These are phyloP conservation scores for Setomelanomma holmii DNA, from an alignment of 2,329 filamentous ascomycete genomes.

Conservation along the genomic window DNA sequence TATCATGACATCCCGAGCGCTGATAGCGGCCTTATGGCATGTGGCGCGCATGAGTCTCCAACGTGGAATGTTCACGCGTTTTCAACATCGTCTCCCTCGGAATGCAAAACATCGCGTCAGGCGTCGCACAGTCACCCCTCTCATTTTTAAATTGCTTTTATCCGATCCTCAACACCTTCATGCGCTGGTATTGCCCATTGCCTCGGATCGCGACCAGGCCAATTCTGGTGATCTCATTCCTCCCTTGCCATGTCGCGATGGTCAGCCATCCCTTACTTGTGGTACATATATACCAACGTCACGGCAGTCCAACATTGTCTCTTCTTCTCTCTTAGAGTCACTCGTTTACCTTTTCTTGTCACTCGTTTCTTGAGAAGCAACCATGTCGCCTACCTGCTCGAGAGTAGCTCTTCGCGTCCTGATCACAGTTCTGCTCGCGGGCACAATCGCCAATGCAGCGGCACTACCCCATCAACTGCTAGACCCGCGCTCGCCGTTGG, in stretches of 20 bases:
- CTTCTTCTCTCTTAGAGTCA: constrained; percentile 3
- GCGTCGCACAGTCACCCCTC: constrained; percentile 12
- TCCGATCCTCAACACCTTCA: constrained; percentile 16
- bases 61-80: constrained; percentile 16
- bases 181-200: constrained; percentile 13
- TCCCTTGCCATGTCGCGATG: constrained; percentile 18
- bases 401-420: constrained; percentile 11
- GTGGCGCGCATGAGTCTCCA: constrained; percentile 14
- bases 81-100: constrained; percentile 2
- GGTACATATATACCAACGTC: constrained; percentile 17
- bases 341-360: constrained; percentile 7
- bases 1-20: background rate
- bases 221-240: constrained; percentile 13
- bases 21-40: constrained; percentile 5
- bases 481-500: constrained; percentile 4
- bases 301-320: background rate
- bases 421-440: constrained; percentile 10
- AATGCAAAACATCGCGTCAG: constrained; percentile 16
- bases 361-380: constrained; percentile 12
- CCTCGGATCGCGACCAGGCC: constrained; percentile 8
- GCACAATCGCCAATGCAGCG: constrained; percentile 10
- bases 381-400: constrained; percentile 12
- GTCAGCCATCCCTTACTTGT: constrained; percentile 14
- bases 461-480: constrained; percentile 15
- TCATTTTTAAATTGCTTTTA: constrained; percentile 4